phyloP scores from a whole-genome alignment of 805 yeast genomes.

The Myxozyma geophila region DNA sequence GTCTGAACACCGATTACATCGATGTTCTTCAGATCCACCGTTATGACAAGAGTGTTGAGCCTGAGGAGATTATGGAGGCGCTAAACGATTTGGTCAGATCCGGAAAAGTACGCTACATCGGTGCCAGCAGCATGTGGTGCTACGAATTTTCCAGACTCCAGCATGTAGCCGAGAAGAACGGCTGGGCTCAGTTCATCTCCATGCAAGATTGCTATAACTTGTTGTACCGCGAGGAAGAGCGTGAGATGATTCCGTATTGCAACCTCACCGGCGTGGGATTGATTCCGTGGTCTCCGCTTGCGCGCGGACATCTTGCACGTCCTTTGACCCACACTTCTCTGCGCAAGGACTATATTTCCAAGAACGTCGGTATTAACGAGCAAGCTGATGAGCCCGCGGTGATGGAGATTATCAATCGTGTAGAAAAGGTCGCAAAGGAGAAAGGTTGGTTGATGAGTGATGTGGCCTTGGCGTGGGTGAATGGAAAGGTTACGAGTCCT shows the following conservation, averaged over 20 bases:
- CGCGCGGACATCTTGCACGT: conserved; percentile 59
- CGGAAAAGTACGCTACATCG: conserved; percentile 60
- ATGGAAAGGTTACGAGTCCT: conserved; percentile 57
- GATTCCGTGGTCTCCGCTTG: conserved; percentile 66
- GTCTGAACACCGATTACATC: conserved; percentile 59
- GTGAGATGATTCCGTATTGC: conserved; percentile 63
- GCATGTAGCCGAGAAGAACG: conserved; percentile 57
- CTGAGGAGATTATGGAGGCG: conserved; percentile 59
- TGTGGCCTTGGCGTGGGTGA: conserved; percentile 58
- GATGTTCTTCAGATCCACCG: conserved; percentile 63
- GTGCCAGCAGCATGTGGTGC: conserved; percentile 66
- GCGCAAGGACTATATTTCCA: conserved; percentile 23
- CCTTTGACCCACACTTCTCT: conserved; percentile 44
- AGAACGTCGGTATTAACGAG: conserved; percentile 19
- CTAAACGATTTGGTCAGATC: conserved; percentile 55
- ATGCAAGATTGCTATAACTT: conserved; percentile 65
- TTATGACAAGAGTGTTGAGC: conserved; percentile 51
- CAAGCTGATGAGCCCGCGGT: conserved; percentile 34
- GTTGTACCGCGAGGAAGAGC: conserved; percentile 66
- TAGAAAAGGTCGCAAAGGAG: conserved; percentile 57
- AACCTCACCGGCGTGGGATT: conserved; percentile 58
- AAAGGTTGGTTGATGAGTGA: conserved; percentile 56
- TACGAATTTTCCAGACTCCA: conserved; percentile 59
- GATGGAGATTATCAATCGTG: conserved; percentile 49
- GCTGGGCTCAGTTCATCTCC: conserved; percentile 63